A percentile compares a stretch with the other conserved stretches of the same genome.
Conservation (phyloP, 805 yeast species). For the Yarrowia sp. region DNA sequence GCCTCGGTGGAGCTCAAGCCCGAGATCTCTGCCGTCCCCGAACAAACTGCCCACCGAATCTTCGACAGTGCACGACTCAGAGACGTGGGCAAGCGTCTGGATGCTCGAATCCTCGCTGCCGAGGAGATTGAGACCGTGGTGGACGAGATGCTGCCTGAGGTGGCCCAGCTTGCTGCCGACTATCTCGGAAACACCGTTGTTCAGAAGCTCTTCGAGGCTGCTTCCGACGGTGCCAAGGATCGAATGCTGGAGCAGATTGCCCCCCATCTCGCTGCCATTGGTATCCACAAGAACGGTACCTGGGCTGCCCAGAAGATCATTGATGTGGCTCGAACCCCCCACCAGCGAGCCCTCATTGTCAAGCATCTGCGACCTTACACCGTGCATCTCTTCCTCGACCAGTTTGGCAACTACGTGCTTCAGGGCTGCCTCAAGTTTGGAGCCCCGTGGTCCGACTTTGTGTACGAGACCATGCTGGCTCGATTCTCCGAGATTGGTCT, state of each 20-base stretch:
- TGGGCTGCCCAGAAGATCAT: constrained; percentile 99
- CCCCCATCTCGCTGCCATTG: constrained; percentile 86
- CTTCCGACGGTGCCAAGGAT: constrained; percentile 74
- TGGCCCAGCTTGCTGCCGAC: constrained; percentile 90
- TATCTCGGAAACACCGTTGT: constrained; percentile 95
- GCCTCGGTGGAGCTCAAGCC: constrained; percentile 42
- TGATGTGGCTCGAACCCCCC: constrained; percentile 63
- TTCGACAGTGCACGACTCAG: constrained; percentile 89
- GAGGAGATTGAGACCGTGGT: constrained; percentile 82
- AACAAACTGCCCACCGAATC: constrained; percentile 67
- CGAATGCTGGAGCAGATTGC: constrained; percentile 79
- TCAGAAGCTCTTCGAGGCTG: constrained; percentile 81
- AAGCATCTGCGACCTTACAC: constrained; percentile 78
- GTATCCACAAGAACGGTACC: constrained; percentile 96
- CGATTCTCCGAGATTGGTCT: constrained; percentile 81
- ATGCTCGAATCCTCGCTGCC: constrained; percentile 59
- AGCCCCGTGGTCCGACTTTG: constrained; percentile 85
- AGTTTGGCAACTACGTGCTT: constrained; percentile 94
- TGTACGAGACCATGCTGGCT: constrained; percentile 80
- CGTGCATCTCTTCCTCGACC: constrained; percentile 87
- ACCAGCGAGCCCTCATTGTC: constrained; percentile 65
- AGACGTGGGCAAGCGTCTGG: constrained; percentile 80
- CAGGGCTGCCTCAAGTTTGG: constrained; percentile 94
- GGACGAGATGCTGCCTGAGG: constrained; percentile 81
- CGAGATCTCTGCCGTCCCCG: constrained; percentile 69